These are phyloP conservation scores for Isoetes taiwanensis DNA, from an alignment of 75 land plant species.

Conservation along the genomic window DNA sequence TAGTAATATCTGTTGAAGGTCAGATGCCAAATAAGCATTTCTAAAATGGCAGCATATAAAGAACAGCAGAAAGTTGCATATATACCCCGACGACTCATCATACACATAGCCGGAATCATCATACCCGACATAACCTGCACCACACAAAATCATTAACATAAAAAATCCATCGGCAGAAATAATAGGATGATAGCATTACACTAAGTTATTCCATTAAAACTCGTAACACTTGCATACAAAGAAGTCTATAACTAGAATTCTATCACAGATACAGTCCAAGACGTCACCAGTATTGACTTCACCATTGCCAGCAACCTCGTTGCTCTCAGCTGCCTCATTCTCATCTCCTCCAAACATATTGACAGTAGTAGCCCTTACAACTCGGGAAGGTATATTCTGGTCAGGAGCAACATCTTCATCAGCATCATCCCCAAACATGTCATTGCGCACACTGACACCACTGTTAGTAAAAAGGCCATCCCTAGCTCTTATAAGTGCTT, in stretches of 20 bases:
- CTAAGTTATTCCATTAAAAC: no score
- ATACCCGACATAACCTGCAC: slow-evolving; percentile 1
- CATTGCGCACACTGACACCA: not conserved
- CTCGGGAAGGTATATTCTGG: no score
- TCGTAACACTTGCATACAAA: no score
- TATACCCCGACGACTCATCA: slow-evolving; percentile 25
- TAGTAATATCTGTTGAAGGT: slow-evolving; percentile 52
- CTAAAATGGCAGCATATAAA: not conserved
- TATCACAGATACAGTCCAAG: no score
- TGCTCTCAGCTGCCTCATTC: not conserved
- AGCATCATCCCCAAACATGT: not conserved
- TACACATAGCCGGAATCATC: slow-evolving; percentile 20
- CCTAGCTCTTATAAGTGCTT: slow-evolving; percentile 17
- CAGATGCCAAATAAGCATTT: not conserved
- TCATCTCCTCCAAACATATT: slow-evolving; percentile 28
- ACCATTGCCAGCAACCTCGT: not conserved
- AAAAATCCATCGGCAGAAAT: not conserved
- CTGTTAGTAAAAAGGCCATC: slow-evolving; percentile 6
- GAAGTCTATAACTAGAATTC: no score
- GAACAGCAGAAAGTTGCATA: not conserved
- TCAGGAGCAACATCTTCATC: slow-evolving; percentile 8
- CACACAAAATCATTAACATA: not conserved
- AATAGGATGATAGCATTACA: no score
- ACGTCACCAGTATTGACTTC: no score
- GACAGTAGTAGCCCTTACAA: not conserved